Evolutionary conservation across 352 stramenopile species (phyloP), one percentile per base, ranked within the genome.

Genomic region (Aphanomyces astaci): DNA sequence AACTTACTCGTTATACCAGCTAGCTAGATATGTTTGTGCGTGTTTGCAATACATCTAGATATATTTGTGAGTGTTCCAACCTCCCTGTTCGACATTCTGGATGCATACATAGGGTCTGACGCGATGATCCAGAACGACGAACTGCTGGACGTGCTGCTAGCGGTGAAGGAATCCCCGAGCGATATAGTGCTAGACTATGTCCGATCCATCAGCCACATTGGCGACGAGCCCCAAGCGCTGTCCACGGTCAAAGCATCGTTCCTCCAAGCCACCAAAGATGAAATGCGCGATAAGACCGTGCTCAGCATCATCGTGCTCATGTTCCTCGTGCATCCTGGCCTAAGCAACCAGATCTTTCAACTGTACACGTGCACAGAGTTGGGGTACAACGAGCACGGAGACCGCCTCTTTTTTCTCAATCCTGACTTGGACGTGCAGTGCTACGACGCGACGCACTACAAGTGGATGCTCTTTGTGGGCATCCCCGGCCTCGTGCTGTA

Each of bases 271-370:
- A 51, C 48, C 3, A 5, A 30, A 5, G n/a, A 11, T 4, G 56
- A 65, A 48, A 39, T 30, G 13, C 19, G 31, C 13, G 36, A 33
- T 36, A 65, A 65, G 39, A 25, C 33, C 9, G 27, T 65, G 13
- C 36, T 65, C 2, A 52, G 31, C 32, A 65, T 65, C 25, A 52
- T 65, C 25, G 56, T 65, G 15, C 30, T 65, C 40, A 51, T 65
- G 36, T 65, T 65, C n/a, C 56, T 65, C 24, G 27, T 65, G 5
- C 56, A 65, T 22, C 56, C 56, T 10, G 25, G 32, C 33, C n/a
- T 65, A 19, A 65, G 31, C n/a, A 46, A 52, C 19, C 36, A 65
- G 36, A 36, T 65, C 24, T 65, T 65, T 53, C 36, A 65, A 25
- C 17, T 65, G 32, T 65, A 52, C 22, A 24, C 33, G 22, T 65